Percentiles rank a stretch among this genome's conserved stretches.
Evolutionary conservation across 306 rosid species (phyloP).

Genomic region (Fragaria nilgerrensis): DNA sequence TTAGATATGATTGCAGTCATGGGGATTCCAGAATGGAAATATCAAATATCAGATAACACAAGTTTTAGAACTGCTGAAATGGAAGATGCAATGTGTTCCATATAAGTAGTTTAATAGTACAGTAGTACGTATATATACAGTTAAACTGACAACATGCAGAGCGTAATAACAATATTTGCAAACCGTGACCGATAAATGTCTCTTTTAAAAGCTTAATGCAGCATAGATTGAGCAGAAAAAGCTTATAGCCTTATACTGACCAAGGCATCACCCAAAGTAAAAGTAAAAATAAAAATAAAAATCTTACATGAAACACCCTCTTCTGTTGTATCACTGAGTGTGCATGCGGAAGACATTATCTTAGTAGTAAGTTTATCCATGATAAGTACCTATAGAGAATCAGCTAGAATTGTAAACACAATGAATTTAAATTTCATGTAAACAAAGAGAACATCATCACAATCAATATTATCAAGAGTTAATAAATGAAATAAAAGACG

Average conservation of each 20-base stretch:
- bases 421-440: constrained; percentile 4
- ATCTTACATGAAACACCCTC: constrained; percentile 96
- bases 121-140: not conserved
- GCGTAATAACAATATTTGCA: not conserved
- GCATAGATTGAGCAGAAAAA: constrained; percentile 16
- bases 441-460: not conserved
- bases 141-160: not conserved
- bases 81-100: not conserved
- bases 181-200: not conserved
- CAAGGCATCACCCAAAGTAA: not conserved
- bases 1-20: not conserved
- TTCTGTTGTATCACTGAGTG: constrained; percentile 84
- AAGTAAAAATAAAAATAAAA: no score
- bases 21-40: not conserved
- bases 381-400: constrained; percentile 64
- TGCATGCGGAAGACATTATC: constrained; percentile 89
- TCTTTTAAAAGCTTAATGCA: not conserved
- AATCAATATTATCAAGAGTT: not conserved
- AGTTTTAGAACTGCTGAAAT: not conserved
- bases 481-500: not conserved
- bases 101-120: not conserved
- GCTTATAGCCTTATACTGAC: constrained; percentile 5
- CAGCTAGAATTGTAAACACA: constrained; percentile 25
- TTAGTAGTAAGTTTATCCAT: constrained; percentile 90
- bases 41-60: not conserved